Percentiles rank a stretch among this genome's conserved stretches.
phyloP scores from a whole-genome alignment of 163 green algal genomes.

The Scenedesmus sp. region DNA sequence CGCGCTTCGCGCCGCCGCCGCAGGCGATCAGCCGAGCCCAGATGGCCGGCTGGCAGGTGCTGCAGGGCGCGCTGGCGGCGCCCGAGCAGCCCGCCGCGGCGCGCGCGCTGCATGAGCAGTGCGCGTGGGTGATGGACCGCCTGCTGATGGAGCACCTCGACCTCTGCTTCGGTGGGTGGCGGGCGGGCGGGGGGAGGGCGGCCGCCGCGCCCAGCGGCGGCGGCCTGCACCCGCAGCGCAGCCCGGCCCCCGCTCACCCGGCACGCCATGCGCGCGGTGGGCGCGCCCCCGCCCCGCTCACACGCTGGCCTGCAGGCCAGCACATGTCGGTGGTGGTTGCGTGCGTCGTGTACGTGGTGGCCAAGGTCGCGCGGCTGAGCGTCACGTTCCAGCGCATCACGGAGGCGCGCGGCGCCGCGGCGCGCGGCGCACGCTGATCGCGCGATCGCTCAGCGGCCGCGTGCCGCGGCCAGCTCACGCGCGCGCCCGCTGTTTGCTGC shows the following conservation, averaged over 20 bases:
- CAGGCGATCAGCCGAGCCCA: constrained; percentile 16
- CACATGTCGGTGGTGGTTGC: constrained; percentile 25
- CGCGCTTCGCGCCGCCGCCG: background rate
- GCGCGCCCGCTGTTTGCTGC: background rate
- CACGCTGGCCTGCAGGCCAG: too few relatives aligned
- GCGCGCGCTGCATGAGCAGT: constrained; percentile 23
- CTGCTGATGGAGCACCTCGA: constrained; percentile 22
- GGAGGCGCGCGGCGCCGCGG: background rate
- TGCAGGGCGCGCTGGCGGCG: too few relatives aligned
- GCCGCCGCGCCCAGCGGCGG: too few relatives aligned
- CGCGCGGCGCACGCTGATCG: background rate
- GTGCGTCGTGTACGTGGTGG: constrained; percentile 19
- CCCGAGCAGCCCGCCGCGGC: constrained; percentile 17
- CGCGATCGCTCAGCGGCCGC: background rate
- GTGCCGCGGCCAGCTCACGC: background rate
- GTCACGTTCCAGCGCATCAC: constrained; percentile 23
- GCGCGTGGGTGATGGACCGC: constrained; percentile 34
- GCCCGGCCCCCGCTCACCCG: too few relatives aligned
- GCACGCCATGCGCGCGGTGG: too few relatives aligned
- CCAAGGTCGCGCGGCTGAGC: constrained; percentile 8
- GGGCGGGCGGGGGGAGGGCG: too few relatives aligned
- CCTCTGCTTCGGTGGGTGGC: constrained; percentile 32
- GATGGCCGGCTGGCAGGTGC: constrained; percentile 18
- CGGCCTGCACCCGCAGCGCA: too few relatives aligned
- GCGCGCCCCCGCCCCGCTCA: too few relatives aligned